Percentiles rank a stretch among this genome's conserved stretches.
Conservation (phyloP, 225 moss, liverwort and hornwort genomes). For the Antitrichia curtipendula region DNA sequence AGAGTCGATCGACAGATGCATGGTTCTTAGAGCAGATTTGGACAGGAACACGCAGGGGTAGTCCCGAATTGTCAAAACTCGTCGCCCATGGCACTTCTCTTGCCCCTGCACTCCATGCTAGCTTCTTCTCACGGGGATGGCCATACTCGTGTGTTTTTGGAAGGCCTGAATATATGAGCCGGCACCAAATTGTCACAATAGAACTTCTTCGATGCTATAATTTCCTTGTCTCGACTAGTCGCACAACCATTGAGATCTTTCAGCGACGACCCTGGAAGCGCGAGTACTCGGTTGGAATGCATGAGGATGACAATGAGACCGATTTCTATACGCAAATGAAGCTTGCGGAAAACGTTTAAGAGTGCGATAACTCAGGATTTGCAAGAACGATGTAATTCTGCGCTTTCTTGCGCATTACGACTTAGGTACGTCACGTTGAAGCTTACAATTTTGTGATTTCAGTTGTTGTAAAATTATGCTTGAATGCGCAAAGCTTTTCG, state of each 20-base stretch:
- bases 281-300: not conserved
- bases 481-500: not conserved
- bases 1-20: not conserved
- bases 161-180: not conserved
- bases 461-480: not conserved
- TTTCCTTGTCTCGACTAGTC: not conserved
- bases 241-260: not conserved
- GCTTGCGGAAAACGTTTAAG: not conserved
- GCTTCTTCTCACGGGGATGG: not conserved
- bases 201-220: not conserved
- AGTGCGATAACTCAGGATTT: not conserved
- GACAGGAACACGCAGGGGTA: not conserved
- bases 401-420: not conserved
- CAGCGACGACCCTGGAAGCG: not conserved
- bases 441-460: not conserved
- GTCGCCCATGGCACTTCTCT: not conserved
- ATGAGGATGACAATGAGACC: not conserved
- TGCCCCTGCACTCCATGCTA: not conserved
- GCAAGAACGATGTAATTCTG: not conserved
- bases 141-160: not conserved
- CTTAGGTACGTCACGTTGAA: not conserved
- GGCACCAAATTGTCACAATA: not conserved
- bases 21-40: not conserved
- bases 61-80: not conserved
- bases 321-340: not conserved